Conservation (phyloP, 2,329 filamentous ascomycete species). For the Claviceps fusiformis region DNA sequence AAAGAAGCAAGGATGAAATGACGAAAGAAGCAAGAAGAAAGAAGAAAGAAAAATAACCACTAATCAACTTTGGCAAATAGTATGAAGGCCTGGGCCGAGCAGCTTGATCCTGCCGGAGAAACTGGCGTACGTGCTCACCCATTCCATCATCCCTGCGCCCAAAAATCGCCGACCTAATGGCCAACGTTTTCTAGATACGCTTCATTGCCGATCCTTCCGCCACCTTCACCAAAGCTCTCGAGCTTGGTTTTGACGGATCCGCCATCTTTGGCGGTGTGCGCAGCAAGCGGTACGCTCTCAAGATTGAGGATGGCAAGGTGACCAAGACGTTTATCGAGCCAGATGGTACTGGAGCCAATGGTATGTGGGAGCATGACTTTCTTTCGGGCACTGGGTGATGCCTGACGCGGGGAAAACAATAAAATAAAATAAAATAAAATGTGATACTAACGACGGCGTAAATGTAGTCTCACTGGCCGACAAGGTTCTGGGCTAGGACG, state of each 20-base stretch:
- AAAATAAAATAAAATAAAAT: too few relatives aligned
- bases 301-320: constrained; percentile 75
- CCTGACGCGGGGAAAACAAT: not conserved
- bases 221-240: constrained; percentile 69
- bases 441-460: not conserved
- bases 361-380: constrained; percentile 27
- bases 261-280: constrained; percentile 70
- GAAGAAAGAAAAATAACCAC: not conserved
- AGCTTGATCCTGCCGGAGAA: constrained; percentile 59
- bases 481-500: constrained; percentile 27
- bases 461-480: constrained; percentile 35
- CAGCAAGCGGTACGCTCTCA: constrained; percentile 77
- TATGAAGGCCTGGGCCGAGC: constrained; percentile 78
- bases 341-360: constrained; percentile 71
- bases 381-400: not conserved
- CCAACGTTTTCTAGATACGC: constrained; percentile 47
- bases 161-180: not conserved
- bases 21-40: not conserved
- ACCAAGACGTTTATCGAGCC: constrained; percentile 71
- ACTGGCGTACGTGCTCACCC: constrained; percentile 54
- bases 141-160: not conserved
- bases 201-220: constrained; percentile 75
- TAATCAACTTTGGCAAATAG: constrained; percentile 27
- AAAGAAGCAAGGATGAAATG: not conserved
- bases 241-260: constrained; percentile 67